A percentile compares a stretch with the other conserved stretches of the same genome.
phyloP scores from a whole-genome alignment of 371 early-diverging fungal genomes.

The Zancudomyces culisetae region DNA sequence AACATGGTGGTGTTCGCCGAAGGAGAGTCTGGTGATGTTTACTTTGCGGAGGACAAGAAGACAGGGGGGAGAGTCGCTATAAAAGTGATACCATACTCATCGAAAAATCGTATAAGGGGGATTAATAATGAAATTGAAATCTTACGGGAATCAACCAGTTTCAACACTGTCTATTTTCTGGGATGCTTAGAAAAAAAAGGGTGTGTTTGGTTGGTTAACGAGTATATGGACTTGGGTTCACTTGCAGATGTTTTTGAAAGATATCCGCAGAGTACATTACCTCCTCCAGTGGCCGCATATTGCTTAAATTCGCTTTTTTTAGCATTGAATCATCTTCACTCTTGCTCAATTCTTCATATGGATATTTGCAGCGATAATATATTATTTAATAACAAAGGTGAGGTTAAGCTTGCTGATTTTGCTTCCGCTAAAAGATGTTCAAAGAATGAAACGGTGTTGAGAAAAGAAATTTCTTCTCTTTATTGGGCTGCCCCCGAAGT shows the following conservation, averaged over 20 bases:
- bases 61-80: conserved; percentile 40
- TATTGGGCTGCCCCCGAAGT: conserved; percentile 98
- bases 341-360: conserved; percentile 79
- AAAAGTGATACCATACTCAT: conserved; percentile 43
- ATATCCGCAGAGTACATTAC: conserved; percentile 31
- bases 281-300: conserved; percentile 39
- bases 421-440: conserved; percentile 33
- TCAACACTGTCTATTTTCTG: conserved; percentile 47
- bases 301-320: conserved; percentile 59
- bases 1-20: conserved; percentile 37
- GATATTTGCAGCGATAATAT: conserved; percentile 79
- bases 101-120: conserved; percentile 40
- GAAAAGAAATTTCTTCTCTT: conserved; percentile 51
- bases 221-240: conserved; percentile 56
- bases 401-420: conserved; percentile 57
- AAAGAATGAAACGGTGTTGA: conserved; percentile 26
- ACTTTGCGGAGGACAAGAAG: conserved; percentile 30
- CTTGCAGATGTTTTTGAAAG: conserved; percentile 51
- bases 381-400: conserved; percentile 43
- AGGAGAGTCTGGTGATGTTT: conserved; percentile 60
- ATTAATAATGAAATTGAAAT: conserved; percentile 47
- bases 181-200: conserved; percentile 38
- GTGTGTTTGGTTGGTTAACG: conserved; percentile 52
- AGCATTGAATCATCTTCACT: conserved; percentile 80
- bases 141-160: conserved; percentile 46